Percentiles rank a stretch among this genome's conserved stretches.
These are phyloP conservation scores for Picochlorum sp. DNA, from an alignment of 139 green algal species.

Conservation along the genomic window DNA sequence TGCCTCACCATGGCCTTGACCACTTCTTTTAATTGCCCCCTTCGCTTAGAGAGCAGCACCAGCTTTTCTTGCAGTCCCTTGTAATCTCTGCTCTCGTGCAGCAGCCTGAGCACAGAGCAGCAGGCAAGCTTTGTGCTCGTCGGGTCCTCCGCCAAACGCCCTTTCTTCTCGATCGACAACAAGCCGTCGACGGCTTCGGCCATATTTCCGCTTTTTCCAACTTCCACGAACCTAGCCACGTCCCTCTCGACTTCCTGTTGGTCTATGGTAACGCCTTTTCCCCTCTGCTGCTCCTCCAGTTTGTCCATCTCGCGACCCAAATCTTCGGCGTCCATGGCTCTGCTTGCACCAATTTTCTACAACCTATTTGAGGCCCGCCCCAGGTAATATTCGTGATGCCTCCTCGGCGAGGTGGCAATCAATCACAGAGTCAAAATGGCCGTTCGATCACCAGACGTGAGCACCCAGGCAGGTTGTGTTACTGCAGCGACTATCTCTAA, in stretches of 20 bases:
- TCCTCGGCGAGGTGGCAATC: neutral
- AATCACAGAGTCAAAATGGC: neutral
- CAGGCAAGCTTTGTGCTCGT: constrained; percentile 63
- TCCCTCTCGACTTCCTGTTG: constrained; percentile 15
- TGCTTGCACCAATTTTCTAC: neutral
- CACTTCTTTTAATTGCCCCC: constrained; percentile 89
- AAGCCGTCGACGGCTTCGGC: constrained; percentile 58
- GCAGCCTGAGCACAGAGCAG: constrained; percentile 74
- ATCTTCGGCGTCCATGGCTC: constrained; percentile 13
- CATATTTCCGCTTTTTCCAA: constrained; percentile 9
- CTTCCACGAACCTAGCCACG: constrained; percentile 10
- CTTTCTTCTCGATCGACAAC: constrained; percentile 77
- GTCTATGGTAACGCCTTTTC: constrained; percentile 6
- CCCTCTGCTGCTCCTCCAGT: constrained; percentile 11
- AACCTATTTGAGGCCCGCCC: neutral
- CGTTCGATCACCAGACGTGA: neutral
- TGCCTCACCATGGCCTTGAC: constrained; percentile 86
- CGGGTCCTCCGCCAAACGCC: constrained; percentile 77
- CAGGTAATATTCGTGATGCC: neutral
- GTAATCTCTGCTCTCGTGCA: constrained; percentile 69
- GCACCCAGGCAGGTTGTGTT: neutral
- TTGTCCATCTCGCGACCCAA: constrained; percentile 17
- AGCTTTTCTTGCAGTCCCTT: constrained; percentile 89
- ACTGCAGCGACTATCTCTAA: neutral
- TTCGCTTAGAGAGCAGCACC: constrained; percentile 88